Base-by-base conservation (phyloP, 371 early-diverging fungal genomes). In the Nematocida sp. region DNA sequence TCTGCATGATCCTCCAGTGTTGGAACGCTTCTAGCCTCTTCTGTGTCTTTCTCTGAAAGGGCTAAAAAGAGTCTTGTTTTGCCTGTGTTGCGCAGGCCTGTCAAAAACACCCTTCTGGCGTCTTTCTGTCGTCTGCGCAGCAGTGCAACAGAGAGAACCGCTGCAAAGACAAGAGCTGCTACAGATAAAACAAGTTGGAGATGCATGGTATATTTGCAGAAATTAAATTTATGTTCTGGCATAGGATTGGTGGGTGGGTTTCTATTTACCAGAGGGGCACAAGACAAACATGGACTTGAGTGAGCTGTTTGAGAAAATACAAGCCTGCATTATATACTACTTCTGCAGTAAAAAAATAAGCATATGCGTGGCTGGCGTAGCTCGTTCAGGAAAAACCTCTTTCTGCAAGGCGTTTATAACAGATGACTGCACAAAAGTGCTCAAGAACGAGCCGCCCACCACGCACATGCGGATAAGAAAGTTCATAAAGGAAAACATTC, bases 381-480 rank as follows among this genome's bases (percentile, higher is more conserved):
- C 55, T 19, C 25, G 41, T 3, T 65, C 76, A 15, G 77, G 80
- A 15, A 82, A 82, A 52, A 76, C 82, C 15, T 55, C 78, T 25
- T 64, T 78, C 25, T 66, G 77, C 36, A 46, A 38, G 23, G 41
- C 46, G 15, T 50, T 77, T 29, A 76, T 74, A 34, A 37, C 64
- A 15, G n/a, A n/a, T n/a, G n/a, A n/a, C n/a, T n/a, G n/a, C n/a
- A 43, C 55, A 40, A 32, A 34, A 15, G 76, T 63, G 50, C 29
- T 62, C 25, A 48, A 54, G 37, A 53, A 75, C 15, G 32, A 65
- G 21, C 34, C 27, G 5, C 36, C 41, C 4, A 63, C 62, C 8
- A 34, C 25, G 2, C 64, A 65, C 17, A 53, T 48, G 7, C 25
- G 49, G 1, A 41, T 60, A n/a, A 34, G 41, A 17, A 34, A 57